Base-by-base conservation (phyloP, 169 alveolate genomes). In the Eimeria praecox region DNA sequence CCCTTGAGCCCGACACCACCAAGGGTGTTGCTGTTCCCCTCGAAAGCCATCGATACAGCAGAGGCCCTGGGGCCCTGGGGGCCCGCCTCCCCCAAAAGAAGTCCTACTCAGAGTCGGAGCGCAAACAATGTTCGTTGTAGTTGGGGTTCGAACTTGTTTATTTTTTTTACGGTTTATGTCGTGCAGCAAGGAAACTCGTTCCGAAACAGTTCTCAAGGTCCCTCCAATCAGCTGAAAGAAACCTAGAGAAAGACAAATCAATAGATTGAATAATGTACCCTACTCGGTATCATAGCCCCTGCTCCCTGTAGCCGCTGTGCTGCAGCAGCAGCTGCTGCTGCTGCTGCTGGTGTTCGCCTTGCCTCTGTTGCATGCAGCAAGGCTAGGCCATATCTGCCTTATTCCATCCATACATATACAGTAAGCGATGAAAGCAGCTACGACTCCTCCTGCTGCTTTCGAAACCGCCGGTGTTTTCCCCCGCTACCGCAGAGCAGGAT, bases 11-110 rank as follows among this genome's bases (percentile, higher is more conserved):
- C 56, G 27, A 22, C 56, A 44, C 3, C n/a, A 14, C 80, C 87
- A 6, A 14, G 62, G 6, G 40, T 56, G 56, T 8, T 5, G 27
- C 27, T 56, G 66, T 27, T 35, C 33, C 87, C 87, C 33, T 77
- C 87, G 40, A 77, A n/a, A 20, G 87, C 87, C 87, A 77, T 77
- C 6, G 62, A 35, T 77, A 59, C 87, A 22, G n/a, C 87, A 35
- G 56, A 20, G 24, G 10, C n/a, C 66, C 66, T 20, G 27, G n/a
- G 27, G 27, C n/a, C n/a, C 18, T 5, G 5, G 27, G 20, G 27
- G 27, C 24, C 66, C 66, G 5, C n/a, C 20, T 20, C n/a, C 27
- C 18, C 18, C 20, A 56, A 27, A 2, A 56, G 66, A 56, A 56
- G 66, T 14, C 66, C 4, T 18, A 56, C 5, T 14, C 27, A 56